Conservation (phyloP, 2,329 filamentous ascomycete genomes). For the Paraconiothyrium sp. region DNA sequence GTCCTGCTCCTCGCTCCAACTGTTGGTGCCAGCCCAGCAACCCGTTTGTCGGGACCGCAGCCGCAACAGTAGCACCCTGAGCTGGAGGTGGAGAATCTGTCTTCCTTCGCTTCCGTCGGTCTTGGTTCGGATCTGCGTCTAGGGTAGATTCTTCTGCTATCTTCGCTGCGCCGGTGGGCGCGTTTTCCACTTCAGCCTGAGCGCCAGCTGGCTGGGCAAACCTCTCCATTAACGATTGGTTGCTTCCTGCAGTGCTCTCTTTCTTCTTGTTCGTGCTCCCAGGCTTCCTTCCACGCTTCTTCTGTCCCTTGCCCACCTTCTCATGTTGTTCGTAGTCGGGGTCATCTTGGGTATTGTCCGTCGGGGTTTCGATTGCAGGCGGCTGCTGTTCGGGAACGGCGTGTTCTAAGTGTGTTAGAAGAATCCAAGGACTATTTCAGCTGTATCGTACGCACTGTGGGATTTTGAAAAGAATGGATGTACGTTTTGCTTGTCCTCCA, state of each 20-base stretch:
- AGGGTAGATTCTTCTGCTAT: constrained; percentile 24
- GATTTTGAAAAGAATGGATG: constrained; percentile 53
- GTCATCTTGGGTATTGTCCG: constrained; percentile 29
- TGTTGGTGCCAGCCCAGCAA: constrained; percentile 40
- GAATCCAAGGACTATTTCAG: too few relatives aligned
- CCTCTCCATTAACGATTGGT: constrained; percentile 38
- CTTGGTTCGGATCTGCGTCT: constrained; percentile 41
- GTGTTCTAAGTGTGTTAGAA: constrained; percentile 27
- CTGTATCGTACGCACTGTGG: constrained; percentile 26
- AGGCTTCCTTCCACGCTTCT: constrained; percentile 38
- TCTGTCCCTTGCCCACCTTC: constrained; percentile 28
- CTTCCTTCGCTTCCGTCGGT: constrained; percentile 50
- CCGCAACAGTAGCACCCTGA: constrained; percentile 3
- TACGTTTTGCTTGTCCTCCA: constrained; percentile 44
- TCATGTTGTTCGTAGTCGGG: constrained; percentile 30
- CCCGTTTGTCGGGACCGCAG: neutral
- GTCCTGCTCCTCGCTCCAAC: constrained; percentile 35
- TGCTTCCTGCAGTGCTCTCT: constrained; percentile 13
- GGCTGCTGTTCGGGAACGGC: constrained; percentile 20
- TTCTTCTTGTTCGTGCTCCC: constrained; percentile 28
- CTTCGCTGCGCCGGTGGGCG: neutral
- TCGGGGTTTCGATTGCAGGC: constrained; percentile 16
- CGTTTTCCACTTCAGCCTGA: neutral
- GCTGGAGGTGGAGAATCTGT: constrained; percentile 41
- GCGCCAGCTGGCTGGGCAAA: constrained; percentile 30